A percentile compares a stretch with the other conserved stretches of the same genome.
Conservation (phyloP, 805 yeast species). For the Starmera quercuum region DNA sequence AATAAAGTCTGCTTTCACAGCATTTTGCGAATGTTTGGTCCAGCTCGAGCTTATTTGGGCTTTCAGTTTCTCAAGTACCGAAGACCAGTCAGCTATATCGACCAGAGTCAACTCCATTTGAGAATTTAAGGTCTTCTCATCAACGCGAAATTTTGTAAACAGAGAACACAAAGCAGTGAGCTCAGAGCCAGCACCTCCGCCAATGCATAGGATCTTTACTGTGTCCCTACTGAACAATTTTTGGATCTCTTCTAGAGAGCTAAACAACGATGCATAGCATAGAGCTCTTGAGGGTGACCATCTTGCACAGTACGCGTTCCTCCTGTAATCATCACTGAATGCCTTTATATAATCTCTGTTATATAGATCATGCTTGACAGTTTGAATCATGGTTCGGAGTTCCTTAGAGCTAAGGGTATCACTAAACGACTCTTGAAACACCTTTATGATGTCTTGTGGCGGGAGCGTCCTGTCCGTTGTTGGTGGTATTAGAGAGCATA, state of each 20-base stretch:
- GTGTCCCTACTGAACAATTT: constrained; percentile 23
- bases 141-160: constrained; percentile 29
- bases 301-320: constrained; percentile 72
- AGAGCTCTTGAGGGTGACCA: constrained; percentile 85
- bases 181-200: constrained; percentile 91
- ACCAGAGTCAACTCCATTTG: constrained; percentile 44
- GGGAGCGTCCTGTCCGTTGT: constrained; percentile 7
- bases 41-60: constrained; percentile 41
- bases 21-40: constrained; percentile 35
- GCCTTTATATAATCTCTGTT: constrained; percentile 67
- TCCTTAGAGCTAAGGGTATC: constrained; percentile 13
- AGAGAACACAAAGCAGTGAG: constrained; percentile 54
- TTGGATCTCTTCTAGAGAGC: constrained; percentile 36
- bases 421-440: constrained; percentile 16
- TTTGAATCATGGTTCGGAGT: constrained; percentile 42
- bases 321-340: constrained; percentile 51
- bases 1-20: constrained; percentile 25
- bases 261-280: constrained; percentile 62
- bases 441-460: constrained; percentile 14
- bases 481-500: background rate
- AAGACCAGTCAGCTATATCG: constrained; percentile 76
- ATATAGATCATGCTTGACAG: constrained; percentile 61
- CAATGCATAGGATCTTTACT: constrained; percentile 51
- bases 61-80: constrained; percentile 39
- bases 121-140: constrained; percentile 14